Evolutionary conservation across 805 yeast genomes (phyloP).

Genomic region (Pichia kluyveri): DNA sequence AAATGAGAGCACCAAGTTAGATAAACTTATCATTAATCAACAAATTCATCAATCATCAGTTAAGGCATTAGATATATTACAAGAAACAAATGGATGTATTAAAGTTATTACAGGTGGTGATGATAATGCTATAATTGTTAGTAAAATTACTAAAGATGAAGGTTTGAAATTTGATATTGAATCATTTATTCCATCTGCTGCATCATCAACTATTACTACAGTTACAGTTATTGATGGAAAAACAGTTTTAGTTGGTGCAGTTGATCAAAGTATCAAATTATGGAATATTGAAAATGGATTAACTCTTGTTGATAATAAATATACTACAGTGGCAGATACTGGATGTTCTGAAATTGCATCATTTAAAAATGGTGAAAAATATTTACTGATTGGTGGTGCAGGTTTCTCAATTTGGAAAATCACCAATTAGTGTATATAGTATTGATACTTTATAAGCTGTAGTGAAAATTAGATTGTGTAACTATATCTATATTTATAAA

Average conservation of each 20-base stretch:
- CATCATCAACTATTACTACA: slow-evolving; percentile 80
- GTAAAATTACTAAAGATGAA: slow-evolving; percentile 15
- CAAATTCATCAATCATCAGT: slow-evolving; percentile 81
- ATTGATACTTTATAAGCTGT: too few species aligned
- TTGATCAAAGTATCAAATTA: slow-evolving; percentile 66
- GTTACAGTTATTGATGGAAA: slow-evolving; percentile 29
- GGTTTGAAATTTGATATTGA: slow-evolving; percentile 20
- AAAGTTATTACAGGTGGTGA: slow-evolving; percentile 79
- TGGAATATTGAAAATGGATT: slow-evolving; percentile 45
- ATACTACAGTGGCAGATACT: slow-evolving; percentile 86
- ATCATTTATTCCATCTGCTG: slow-evolving; percentile 47
- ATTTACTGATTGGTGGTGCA: slow-evolving; percentile 65
- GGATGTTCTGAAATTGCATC: slow-evolving; percentile 51
- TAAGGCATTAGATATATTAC: slow-evolving; percentile 41
- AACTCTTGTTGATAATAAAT: slow-evolving; percentile 30
- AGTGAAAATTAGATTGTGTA: too few species aligned
- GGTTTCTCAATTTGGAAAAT: slow-evolving; percentile 40
- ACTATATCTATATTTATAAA: background rate
- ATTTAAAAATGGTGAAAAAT: slow-evolving; percentile 18
- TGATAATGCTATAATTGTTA: slow-evolving; percentile 62
- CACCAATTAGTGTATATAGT: background rate
- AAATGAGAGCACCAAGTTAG: slow-evolving; percentile 3
- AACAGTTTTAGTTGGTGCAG: slow-evolving; percentile 55
- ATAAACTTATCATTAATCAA: slow-evolving; percentile 29
- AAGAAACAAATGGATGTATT: slow-evolving; percentile 2